Conservation (phyloP, 108 stramenopile genomes). For the Parmales sp. region DNA sequence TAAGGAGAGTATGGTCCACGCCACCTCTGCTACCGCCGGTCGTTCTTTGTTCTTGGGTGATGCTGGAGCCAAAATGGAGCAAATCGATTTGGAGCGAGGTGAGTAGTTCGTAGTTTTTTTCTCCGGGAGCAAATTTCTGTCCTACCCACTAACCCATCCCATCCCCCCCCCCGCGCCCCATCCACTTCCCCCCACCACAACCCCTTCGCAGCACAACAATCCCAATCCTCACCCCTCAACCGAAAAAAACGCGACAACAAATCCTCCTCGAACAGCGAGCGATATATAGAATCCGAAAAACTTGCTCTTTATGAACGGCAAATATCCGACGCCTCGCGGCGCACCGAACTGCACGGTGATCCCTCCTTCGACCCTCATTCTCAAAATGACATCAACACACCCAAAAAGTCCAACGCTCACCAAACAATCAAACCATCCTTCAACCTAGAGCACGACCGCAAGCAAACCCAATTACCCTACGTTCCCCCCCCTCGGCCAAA, state of each 20-base stretch:
- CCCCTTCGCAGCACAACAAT: too few species aligned
- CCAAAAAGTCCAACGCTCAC: background rate
- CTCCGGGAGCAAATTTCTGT: too few species aligned
- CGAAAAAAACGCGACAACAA: background rate
- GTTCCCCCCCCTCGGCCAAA: slow-evolving; percentile 6
- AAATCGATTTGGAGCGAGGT: background rate
- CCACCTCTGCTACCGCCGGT: background rate
- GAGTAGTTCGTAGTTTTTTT: too few species aligned
- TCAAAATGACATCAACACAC: background rate
- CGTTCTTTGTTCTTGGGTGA: background rate
- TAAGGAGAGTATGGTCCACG: background rate
- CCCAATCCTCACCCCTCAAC: too few species aligned
- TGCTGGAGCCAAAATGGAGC: background rate
- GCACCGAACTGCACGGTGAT: background rate
- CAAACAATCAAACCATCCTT: too few species aligned
- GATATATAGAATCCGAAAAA: background rate
- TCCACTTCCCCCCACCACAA: background rate
- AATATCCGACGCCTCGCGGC: background rate
- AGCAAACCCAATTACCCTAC: background rate
- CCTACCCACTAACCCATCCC: too few species aligned
- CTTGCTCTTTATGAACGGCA: slow-evolving; percentile 10
- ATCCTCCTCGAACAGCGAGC: background rate
- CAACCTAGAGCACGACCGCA: background rate
- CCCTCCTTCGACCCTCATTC: background rate
- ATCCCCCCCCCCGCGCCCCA: background rate